Conservation (phyloP, 257 asterid genomes). For the Dorcoceras hygrometricum region DNA sequence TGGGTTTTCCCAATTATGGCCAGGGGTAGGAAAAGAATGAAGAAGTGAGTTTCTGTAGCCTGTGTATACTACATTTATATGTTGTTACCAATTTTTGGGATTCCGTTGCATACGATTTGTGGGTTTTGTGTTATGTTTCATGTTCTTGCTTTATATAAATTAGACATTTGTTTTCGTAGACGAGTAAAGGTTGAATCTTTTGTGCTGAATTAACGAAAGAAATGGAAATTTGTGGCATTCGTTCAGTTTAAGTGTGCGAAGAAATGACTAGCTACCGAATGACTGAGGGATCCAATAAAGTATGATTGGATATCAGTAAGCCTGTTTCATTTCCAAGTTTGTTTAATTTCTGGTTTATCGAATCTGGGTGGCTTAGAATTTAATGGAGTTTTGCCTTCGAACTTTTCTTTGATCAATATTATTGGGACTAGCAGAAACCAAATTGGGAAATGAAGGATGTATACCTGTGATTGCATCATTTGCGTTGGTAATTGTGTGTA, state of each 20-base stretch:
- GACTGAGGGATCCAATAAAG: not conserved
- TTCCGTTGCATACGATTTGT: not conserved
- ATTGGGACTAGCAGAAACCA: too few species aligned
- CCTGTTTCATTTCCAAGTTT: too few species aligned
- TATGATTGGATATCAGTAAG: not conserved
- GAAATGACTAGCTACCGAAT: not conserved
- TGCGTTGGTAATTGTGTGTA: too few species aligned
- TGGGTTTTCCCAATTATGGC: conserved; percentile 38
- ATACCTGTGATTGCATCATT: not conserved
- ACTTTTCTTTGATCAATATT: too few species aligned
- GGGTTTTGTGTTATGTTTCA: not conserved
- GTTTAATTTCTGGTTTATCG: not conserved
- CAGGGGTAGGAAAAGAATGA: conserved; percentile 46
- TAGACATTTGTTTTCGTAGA: not conserved
- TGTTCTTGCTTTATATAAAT: not conserved
- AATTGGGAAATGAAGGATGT: too few species aligned
- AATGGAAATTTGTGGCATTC: not conserved
- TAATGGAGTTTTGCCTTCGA: too few species aligned
- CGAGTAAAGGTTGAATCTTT: not conserved
- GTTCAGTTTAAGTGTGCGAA: not conserved
- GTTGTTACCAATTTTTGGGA: not conserved
- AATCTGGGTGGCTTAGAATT: too few species aligned
- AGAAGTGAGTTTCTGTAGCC: conserved; percentile 37
- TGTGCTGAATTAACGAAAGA: not conserved
- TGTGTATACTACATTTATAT: not conserved